Evolutionary conservation across 1,284 basidiomycete species (phyloP).

Genomic region (Cryptococcus hybrid): DNA sequence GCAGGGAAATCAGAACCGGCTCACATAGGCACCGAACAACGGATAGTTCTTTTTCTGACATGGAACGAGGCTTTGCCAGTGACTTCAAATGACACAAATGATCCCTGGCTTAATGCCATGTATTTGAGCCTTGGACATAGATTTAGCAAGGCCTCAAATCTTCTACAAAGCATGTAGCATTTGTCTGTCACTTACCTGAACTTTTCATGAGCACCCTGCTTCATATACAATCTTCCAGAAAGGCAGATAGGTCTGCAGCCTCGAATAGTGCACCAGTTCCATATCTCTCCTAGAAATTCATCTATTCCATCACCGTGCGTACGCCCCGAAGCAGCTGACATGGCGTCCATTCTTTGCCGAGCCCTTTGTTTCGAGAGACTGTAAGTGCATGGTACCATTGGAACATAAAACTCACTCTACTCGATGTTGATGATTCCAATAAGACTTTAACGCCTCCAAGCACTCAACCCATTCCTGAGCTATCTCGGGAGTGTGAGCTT

Average conservation of each 20-base stretch:
- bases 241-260: slow-evolving; percentile 41
- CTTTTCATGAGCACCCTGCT: slow-evolving; percentile 30
- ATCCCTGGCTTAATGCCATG: slow-evolving; percentile 36
- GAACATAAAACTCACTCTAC: slow-evolving; percentile 34
- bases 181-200: slow-evolving; percentile 34
- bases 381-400: neutral
- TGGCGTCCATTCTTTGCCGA: slow-evolving; percentile 43
- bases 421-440: slow-evolving; percentile 41
- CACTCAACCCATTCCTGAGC: slow-evolving; percentile 45
- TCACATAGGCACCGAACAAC: slow-evolving; percentile 46
- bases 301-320: slow-evolving; percentile 18
- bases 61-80: slow-evolving; percentile 26
- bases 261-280: slow-evolving; percentile 48
- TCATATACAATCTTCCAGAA: slow-evolving; percentile 40
- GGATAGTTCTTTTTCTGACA: slow-evolving; percentile 31
- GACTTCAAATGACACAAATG: slow-evolving; percentile 39
- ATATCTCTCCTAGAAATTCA: slow-evolving; percentile 29
- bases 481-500: slow-evolving; percentile 27
- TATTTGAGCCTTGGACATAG: slow-evolving; percentile 24
- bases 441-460: slow-evolving; percentile 28
- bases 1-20: slow-evolving; percentile 4
- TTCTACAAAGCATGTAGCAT: neutral
- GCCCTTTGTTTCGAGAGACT: slow-evolving; percentile 22
- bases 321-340: slow-evolving; percentile 13
- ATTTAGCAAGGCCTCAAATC: neutral